A percentile compares a stretch with the other conserved stretches of the same genome.
phyloP scores from a whole-genome alignment of 2,329 filamentous ascomycete species.

The Samsoniella hepiali region DNA sequence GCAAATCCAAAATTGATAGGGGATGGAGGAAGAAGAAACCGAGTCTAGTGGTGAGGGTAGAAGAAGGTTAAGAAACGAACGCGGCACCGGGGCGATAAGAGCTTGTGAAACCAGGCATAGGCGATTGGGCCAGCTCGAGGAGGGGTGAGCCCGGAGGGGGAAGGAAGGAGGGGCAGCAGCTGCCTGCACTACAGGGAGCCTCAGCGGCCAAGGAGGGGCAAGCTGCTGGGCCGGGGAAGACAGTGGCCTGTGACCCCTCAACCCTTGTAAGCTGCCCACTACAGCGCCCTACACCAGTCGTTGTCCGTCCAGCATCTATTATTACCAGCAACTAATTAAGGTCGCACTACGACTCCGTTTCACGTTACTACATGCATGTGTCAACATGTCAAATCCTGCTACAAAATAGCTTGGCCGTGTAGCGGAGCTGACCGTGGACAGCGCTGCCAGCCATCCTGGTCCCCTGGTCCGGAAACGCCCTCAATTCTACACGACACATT shows the following conservation, averaged over 20 bases:
- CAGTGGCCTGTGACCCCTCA: not conserved
- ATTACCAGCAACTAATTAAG: not conserved
- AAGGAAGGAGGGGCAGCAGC: conserved; percentile 10
- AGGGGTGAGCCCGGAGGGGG: conserved; percentile 3
- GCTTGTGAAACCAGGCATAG: conserved; percentile 16
- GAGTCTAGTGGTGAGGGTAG: not conserved
- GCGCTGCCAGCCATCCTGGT: not conserved
- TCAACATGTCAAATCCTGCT: not conserved
- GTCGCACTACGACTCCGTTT: not conserved
- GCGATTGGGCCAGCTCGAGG: conserved; percentile 13
- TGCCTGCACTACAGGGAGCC: not conserved
- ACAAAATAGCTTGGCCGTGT: not conserved
- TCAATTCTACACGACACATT: no score
- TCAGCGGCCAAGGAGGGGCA: not conserved
- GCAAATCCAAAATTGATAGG: conserved; percentile 4
- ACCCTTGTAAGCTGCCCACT: conserved; percentile 6
- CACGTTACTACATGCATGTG: not conserved
- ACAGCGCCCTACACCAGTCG: not conserved
- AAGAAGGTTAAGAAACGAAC: conserved; percentile 11
- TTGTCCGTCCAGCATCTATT: not conserved
- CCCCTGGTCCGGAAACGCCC: not conserved
- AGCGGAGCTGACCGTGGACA: not conserved
- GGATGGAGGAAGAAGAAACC: conserved; percentile 13
- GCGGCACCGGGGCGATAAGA: conserved; percentile 5
- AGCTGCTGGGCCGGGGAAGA: not conserved